Percentiles rank a stretch among this genome's conserved stretches.
Conservation (phyloP, 805 yeast genomes). For the Wickerhamiella brachini region DNA sequence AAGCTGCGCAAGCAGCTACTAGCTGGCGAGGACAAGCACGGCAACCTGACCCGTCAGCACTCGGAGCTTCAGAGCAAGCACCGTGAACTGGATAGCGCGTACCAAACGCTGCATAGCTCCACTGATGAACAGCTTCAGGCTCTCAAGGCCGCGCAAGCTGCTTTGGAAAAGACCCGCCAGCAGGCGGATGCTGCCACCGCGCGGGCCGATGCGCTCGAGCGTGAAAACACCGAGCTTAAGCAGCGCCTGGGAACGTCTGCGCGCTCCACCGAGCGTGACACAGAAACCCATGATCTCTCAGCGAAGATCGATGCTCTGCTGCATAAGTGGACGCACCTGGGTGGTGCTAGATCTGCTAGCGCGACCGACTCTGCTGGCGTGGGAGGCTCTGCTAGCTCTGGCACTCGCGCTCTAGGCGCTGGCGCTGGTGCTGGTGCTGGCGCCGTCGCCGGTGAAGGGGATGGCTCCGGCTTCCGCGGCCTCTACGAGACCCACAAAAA, state of each 20-base stretch:
- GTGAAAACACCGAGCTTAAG: constrained; percentile 15
- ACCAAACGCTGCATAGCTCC: constrained; percentile 8
- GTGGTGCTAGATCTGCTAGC: too few species aligned
- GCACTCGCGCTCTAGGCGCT: constrained; percentile 2
- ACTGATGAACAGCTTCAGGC: constrained; percentile 15
- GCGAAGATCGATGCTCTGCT: background rate
- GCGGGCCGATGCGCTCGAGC: constrained; percentile 4
- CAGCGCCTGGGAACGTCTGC: constrained; percentile 11
- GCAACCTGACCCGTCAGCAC: constrained; percentile 11
- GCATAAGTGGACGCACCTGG: background rate
- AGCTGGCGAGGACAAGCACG: constrained; percentile 8
- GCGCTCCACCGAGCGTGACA: constrained; percentile 2
- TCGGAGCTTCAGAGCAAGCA: constrained; percentile 5
- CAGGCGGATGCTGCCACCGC: constrained; percentile 8
- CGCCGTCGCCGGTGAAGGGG: constrained; percentile 1
- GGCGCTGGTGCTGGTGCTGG: constrained; percentile 4
- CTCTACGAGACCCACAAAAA: constrained; percentile 20
- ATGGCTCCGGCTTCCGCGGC: constrained; percentile 7
- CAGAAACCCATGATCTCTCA: background rate
- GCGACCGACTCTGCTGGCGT: constrained; percentile 4
- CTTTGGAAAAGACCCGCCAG: constrained; percentile 11
- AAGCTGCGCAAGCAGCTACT: constrained; percentile 11
- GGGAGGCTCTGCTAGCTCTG: constrained; percentile 4
- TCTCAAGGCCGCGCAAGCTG: constrained; percentile 11
- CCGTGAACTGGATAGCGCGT: constrained; percentile 7